These are phyloP conservation scores for Oxyria digyna DNA, from an alignment of 148 eudicot species.

Conservation along the genomic window DNA sequence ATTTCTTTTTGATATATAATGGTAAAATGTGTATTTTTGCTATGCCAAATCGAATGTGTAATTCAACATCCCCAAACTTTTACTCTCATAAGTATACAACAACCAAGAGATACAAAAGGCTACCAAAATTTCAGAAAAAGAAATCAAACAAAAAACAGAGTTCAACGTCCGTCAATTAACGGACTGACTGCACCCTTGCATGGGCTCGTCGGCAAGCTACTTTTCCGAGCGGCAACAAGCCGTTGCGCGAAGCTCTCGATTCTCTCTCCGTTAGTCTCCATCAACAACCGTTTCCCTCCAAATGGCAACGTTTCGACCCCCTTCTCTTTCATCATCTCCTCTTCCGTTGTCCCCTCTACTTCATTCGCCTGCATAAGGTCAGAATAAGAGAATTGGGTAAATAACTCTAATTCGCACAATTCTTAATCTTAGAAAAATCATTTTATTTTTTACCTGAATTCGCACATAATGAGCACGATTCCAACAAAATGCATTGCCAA, in stretches of 20 bases:
- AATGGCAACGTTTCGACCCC: constrained; percentile 77
- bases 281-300: constrained; percentile 76
- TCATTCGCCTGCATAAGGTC: constrained; percentile 73
- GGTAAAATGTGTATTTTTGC: no score
- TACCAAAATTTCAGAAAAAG: neutral
- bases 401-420: no score
- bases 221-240: constrained; percentile 33
- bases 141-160: neutral
- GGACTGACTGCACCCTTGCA: constrained; percentile 60
- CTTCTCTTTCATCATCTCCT: constrained; percentile 40
- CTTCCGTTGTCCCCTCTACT: constrained; percentile 13
- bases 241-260: constrained; percentile 68
- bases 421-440: neutral
- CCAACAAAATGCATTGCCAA: constrained; percentile 80
- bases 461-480: constrained; percentile 76
- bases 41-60: no score
- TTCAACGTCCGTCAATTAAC: constrained; percentile 65
- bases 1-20: no score
- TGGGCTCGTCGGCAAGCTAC: constrained; percentile 83
- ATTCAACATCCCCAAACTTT: no score
- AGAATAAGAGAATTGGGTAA: no score
- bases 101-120: neutral
- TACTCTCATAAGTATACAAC: no score
- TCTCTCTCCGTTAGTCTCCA: constrained; percentile 72
- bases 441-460: constrained; percentile 48